Evolutionary conservation across 169 alveolate genomes (phyloP).

Genomic region (Plasmodium coatneyi): DNA sequence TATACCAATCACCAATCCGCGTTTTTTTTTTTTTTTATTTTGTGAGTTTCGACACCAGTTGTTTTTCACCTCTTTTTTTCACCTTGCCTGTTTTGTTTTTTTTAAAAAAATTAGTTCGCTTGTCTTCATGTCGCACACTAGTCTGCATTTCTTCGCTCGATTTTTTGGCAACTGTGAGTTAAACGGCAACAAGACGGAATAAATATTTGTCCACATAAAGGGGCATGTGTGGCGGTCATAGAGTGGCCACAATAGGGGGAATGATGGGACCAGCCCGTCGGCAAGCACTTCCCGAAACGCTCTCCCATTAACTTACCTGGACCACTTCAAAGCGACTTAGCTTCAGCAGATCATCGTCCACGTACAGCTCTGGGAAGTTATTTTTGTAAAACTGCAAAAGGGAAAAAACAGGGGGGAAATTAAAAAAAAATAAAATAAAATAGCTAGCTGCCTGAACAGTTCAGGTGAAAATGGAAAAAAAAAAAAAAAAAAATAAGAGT

Average conservation of each 20-base stretch:
- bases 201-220: neutral
- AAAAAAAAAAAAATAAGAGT: neutral
- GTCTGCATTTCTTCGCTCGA: slow-evolving; percentile 67
- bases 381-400: slow-evolving; percentile 39
- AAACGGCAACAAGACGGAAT: neutral
- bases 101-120: slow-evolving; percentile 66
- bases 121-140: slow-evolving; percentile 41
- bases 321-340: slow-evolving; percentile 36
- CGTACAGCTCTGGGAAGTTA: slow-evolving; percentile 17
- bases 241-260: neutral
- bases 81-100: slow-evolving; percentile 17
- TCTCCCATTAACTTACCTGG: slow-evolving; percentile 12
- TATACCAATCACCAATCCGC: neutral
- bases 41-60: neutral
- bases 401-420: neutral
- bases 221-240: neutral
- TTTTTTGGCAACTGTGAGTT: slow-evolving; percentile 47
- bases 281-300: neutral
- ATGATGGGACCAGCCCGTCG: too few relatives aligned
- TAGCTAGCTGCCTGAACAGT: too few relatives aligned
- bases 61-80: neutral
- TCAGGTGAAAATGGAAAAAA: neutral
- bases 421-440: too few relatives aligned
- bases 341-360: slow-evolving; percentile 41
- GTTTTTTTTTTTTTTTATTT: neutral